Conservation (phyloP, 108 stramenopile species). For the Fistulifera solaris region DNA sequence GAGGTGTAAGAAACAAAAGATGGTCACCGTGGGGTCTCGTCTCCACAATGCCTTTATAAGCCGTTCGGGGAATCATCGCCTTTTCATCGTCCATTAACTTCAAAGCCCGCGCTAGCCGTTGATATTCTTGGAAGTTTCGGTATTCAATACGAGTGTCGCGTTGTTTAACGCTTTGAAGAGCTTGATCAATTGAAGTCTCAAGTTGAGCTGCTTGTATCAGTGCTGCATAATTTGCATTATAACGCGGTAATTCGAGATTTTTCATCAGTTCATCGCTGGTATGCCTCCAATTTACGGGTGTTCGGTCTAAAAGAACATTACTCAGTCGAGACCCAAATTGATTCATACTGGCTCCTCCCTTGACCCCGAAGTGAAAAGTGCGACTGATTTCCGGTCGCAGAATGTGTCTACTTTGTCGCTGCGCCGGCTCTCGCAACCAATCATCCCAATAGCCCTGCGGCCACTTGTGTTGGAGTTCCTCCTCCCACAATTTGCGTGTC, state of each 20-base stretch:
- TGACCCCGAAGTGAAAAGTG: slow-evolving; percentile 77
- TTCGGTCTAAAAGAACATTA: slow-evolving; percentile 46
- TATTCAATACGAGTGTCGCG: slow-evolving; percentile 48
- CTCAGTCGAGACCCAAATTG: slow-evolving; percentile 38
- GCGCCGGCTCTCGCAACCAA: slow-evolving; percentile 85
- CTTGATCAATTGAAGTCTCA: slow-evolving; percentile 31
- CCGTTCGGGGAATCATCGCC: slow-evolving; percentile 82
- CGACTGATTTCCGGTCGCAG: slow-evolving; percentile 80
- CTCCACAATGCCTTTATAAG: slow-evolving; percentile 88
- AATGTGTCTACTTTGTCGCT: slow-evolving; percentile 69
- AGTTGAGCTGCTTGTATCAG: slow-evolving; percentile 29
- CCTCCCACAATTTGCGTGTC: slow-evolving; percentile 62
- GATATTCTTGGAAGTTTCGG: slow-evolving; percentile 31
- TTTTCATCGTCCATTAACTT: slow-evolving; percentile 85
- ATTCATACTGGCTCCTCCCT: slow-evolving; percentile 51
- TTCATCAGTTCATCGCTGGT: slow-evolving; percentile 37
- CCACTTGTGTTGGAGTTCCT: slow-evolving; percentile 40
- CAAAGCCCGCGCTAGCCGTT: slow-evolving; percentile 36
- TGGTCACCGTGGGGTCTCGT: slow-evolving; percentile 25
- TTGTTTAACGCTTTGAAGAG: slow-evolving; percentile 18
- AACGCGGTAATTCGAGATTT: slow-evolving; percentile 36
- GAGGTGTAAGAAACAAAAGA: slow-evolving; percentile 49
- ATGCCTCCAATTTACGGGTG: slow-evolving; percentile 45
- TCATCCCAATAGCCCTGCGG: slow-evolving; percentile 92
- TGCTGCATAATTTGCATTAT: slow-evolving; percentile 33